Evolutionary conservation across 306 rosid species (phyloP), one percentile per base, ranked within the genome.

Genomic region (Oxytropis ochrocephala): DNA sequence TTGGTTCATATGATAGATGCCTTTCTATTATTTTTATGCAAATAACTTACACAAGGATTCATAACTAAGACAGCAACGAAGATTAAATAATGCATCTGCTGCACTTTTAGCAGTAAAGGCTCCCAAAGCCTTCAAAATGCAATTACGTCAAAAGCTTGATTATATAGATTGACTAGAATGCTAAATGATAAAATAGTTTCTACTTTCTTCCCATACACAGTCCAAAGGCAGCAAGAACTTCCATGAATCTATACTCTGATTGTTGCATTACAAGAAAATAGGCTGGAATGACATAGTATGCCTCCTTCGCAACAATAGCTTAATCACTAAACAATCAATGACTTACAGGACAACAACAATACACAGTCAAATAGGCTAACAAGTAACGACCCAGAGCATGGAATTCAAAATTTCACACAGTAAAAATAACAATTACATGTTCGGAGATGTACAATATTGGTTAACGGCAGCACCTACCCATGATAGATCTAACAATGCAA

Each of bases 151-250:
- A 57, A 59, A 7, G 47, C 29, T 47, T 72, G 39, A 30, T 36
- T 42, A 6, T n/a, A 4, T 17, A 6, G 51, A 65, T 18, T 48
- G 27, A 57, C 65, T 52, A 21, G 42, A 39, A 48, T 75, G 5
- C 21, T 11, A 48, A 63, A 63, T 8, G 6, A 48, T 4, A 51
- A 64, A 44, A 47, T 11, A 41, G 39, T 30, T 72, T 43, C 30
- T 29, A 21, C 8, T 30, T 72, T 43, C 30, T 39, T 35, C 8
- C 14, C 12, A 10, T 18, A 56, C 9, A n/a, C 35, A 29, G 55
- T 67, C 64, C 46, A 75, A 38, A 62, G 50, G 43, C 39, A 53
- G 16, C 5, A 36, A 29, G 76, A 74, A 69, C 64, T 12, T 9
- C 73, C 51, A 39, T 49, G 12, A 55, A 75, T 63, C 55, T 35